A percentile compares a stretch with the other conserved stretches of the same genome.
Conservation (phyloP, 495 filamentous ascomycete genomes). For the Sphaerosporella brunnea region DNA sequence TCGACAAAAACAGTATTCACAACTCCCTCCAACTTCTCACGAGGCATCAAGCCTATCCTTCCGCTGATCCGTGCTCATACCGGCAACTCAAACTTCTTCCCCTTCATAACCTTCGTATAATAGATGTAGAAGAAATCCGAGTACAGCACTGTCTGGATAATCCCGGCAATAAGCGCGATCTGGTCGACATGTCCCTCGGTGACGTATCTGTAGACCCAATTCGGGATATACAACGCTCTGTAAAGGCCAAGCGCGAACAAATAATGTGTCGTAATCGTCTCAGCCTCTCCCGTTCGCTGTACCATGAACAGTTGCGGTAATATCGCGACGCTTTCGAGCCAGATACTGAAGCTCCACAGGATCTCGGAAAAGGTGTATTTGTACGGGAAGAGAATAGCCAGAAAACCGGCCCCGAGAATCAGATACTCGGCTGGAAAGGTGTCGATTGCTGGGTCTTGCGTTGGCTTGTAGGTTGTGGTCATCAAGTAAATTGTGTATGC, state of each 20-base stretch:
- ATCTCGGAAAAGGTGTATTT: conserved; percentile 58
- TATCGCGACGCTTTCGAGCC: conserved; percentile 91
- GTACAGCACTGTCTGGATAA: conserved; percentile 86
- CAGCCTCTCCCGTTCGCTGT: conserved; percentile 89
- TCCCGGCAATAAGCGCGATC: conserved; percentile 68
- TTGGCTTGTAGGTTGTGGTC: conserved; percentile 88
- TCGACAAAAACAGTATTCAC: too few species aligned
- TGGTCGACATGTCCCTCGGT: conserved; percentile 57
- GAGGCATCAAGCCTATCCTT: too few species aligned
- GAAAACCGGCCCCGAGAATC: conserved; percentile 53
- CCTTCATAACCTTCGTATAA: conserved; percentile 83
- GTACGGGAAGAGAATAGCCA: conserved; percentile 69
- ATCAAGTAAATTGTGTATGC: conserved; percentile 91
- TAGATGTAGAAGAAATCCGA: conserved; percentile 99
- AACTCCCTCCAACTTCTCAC: too few species aligned
- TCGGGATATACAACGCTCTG: conserved; percentile 88
- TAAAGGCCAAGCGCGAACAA: conserved; percentile 89
- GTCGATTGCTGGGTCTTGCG: conserved; percentile 85
- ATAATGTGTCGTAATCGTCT: conserved; percentile 96
- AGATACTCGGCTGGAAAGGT: conserved; percentile 94
- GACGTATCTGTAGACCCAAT: conserved; percentile 86
- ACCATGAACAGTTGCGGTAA: conserved; percentile 95
- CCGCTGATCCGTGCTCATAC: too few species aligned
- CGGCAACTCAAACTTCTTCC: conserved; percentile 73
- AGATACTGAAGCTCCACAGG: conserved; percentile 91